Base-by-base conservation (phyloP, 805 yeast genomes). In the Schizosaccharomyces cryophilus region DNA sequence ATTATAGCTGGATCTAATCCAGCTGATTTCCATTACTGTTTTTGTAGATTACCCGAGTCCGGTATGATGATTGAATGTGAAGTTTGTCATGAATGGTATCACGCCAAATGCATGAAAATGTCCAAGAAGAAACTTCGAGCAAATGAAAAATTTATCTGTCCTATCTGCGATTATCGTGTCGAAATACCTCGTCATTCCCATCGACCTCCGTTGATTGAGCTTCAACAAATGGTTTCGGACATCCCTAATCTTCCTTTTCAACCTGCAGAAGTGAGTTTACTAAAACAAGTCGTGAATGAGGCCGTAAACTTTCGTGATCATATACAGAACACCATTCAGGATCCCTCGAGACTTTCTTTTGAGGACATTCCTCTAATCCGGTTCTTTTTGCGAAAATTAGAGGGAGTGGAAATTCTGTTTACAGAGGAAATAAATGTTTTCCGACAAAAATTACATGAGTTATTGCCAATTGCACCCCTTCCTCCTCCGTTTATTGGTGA, bases 1-100 rank as follows among this genome's bases (percentile, higher is more conserved):
- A 61, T 62, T 11, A 66, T 64, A 3, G 71, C 26, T 66, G 65
- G 31, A 5, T 74, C 68, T 59, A 74, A 71, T 64, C 66, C 70
- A 9, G 72, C 74, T 2, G 63, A 73, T 59, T 74, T 75, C 63
- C 65, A 73, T 4, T 79, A 75, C 67, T 76, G 78, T 11, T 66
- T 72, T 59, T 75, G 75, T 60, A 74, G 78, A 21, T 64, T 68
- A 31, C 68, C 85, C 61, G 95, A 87, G 70, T 93, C 85, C 66
- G 95, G 95, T 0, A 81, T 84, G 67, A 87, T 95, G 38, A 82
- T 89, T 59, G 95, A 87, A 70, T 88, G 96, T 74, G 95, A 87
- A 66, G 75, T 77, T 62, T 88, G 96, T 70, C 80, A 85, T 13
- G 95, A 83, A 9, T 88, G 95, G 96, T 95, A 63, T 68, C 96